A percentile compares a stretch with the other conserved stretches of the same genome.
Evolutionary conservation across 768 basidiomycete genomes (phyloP).

Genomic region (Leccinum fibrillosum): DNA sequence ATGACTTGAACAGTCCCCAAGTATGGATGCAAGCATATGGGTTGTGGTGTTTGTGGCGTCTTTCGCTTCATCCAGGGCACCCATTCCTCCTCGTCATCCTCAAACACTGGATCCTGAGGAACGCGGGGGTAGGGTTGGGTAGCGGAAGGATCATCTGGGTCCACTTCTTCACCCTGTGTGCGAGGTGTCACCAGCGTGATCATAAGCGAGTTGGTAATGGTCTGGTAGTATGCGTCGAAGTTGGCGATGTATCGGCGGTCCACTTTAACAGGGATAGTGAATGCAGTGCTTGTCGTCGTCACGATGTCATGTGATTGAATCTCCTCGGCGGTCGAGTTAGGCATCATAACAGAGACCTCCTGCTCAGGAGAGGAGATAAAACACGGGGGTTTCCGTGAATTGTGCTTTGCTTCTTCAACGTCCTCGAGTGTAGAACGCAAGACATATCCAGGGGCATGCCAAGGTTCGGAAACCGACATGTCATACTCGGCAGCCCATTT

Average conservation of each 20-base stretch:
- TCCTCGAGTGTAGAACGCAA: background rate
- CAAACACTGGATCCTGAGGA: background rate
- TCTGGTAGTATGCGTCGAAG: slow-evolving; percentile 7
- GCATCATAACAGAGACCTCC: background rate
- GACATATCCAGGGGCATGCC: background rate
- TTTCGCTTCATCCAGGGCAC: slow-evolving; percentile 2
- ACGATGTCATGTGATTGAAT: background rate
- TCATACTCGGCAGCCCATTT: background rate
- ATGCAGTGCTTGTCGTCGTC: background rate
- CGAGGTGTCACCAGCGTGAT: background rate
- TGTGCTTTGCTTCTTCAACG: background rate
- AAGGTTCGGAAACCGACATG: background rate
- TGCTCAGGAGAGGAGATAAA: no score
- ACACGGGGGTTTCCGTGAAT: background rate
- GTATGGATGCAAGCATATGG: background rate
- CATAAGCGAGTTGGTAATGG: background rate
- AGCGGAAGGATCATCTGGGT: background rate
- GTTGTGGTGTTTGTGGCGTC: background rate
- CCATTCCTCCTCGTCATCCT: slow-evolving; percentile 9
- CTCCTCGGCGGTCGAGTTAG: background rate
- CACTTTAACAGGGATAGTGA: background rate
- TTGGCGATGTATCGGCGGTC: background rate
- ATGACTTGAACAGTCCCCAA: background rate
- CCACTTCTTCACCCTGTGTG: background rate
- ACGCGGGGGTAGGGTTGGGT: background rate